Conservation (phyloP, 805 yeast genomes). For the Brettanomyces naardenensis region DNA sequence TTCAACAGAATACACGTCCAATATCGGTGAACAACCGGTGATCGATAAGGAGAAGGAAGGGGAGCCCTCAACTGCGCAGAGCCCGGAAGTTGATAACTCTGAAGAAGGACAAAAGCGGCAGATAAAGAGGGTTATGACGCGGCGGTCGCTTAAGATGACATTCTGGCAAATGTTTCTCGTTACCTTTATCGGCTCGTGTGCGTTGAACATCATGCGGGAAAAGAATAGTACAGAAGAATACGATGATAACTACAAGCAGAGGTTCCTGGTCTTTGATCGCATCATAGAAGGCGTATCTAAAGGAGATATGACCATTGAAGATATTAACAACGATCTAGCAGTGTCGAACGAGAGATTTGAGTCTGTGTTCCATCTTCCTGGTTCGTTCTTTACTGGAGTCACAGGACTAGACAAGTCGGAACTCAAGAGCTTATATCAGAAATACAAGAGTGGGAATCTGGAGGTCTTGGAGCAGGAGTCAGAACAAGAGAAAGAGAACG, state of each 20-base stretch:
- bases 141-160: slow-evolving; percentile 25
- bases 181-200: slow-evolving; percentile 30
- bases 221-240: slow-evolving; percentile 36
- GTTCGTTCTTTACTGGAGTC: slow-evolving; percentile 12
- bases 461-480: background rate
- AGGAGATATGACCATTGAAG: slow-evolving; percentile 23
- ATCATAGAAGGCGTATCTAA: slow-evolving; percentile 13
- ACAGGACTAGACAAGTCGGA: slow-evolving; percentile 11
- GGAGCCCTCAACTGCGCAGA: slow-evolving; percentile 1
- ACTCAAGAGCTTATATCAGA: slow-evolving; percentile 5
- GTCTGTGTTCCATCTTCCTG: slow-evolving; percentile 19
- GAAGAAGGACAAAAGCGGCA: slow-evolving; percentile 15
- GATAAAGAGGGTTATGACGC: slow-evolving; percentile 16
- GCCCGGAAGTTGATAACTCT: slow-evolving; percentile 9
- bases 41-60: slow-evolving; percentile 9
- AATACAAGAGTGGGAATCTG: slow-evolving; percentile 1
- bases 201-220: slow-evolving; percentile 38
- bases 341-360: slow-evolving; percentile 36
- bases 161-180: slow-evolving; percentile 24
- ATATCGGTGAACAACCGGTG: slow-evolving; percentile 23
- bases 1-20: slow-evolving; percentile 16
- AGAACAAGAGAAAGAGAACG: no score
- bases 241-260: slow-evolving; percentile 30
- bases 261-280: slow-evolving; percentile 28
- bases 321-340: slow-evolving; percentile 32